Percentiles rank a stretch among this genome's conserved stretches.
phyloP scores from a whole-genome alignment of 306 rosid genomes.

The Cucurbita moschata region DNA sequence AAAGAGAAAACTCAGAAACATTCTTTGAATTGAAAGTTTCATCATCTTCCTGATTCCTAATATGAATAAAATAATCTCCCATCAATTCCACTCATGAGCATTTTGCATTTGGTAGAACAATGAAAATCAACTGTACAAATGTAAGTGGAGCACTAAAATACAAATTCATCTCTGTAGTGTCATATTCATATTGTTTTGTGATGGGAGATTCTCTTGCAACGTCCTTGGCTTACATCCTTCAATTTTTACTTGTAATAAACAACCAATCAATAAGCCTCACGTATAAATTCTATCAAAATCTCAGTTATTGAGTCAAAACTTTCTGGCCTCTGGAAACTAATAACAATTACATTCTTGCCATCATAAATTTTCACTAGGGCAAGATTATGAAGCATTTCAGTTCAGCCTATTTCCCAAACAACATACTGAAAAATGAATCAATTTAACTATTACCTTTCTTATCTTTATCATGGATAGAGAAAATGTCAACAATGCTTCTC shows the following conservation, averaged over 20 bases:
- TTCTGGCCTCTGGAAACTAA: background rate
- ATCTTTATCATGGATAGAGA: constrained; percentile 44
- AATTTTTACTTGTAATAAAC: background rate
- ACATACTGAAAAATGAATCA: background rate
- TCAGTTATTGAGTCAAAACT: background rate
- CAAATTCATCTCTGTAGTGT: background rate
- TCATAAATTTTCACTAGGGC: background rate
- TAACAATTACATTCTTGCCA: background rate
- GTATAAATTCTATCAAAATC: background rate
- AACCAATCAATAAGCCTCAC: background rate
- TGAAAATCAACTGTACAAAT: too few species aligned
- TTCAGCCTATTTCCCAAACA: background rate
- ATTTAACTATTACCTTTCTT: constrained; percentile 24
- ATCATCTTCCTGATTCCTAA: background rate
- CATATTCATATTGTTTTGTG: background rate
- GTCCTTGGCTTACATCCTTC: background rate
- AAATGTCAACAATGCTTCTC: constrained; percentile 30
- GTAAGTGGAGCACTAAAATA: background rate
- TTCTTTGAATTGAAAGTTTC: background rate
- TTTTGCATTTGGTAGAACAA: background rate
- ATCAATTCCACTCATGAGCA: background rate
- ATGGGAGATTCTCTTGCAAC: background rate
- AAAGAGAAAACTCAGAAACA: background rate
- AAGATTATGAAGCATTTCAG: background rate
- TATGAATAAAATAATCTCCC: background rate